These are phyloP conservation scores for Vitis riparia DNA, from an alignment of 164 flowering plant species.

Conservation along the genomic window DNA sequence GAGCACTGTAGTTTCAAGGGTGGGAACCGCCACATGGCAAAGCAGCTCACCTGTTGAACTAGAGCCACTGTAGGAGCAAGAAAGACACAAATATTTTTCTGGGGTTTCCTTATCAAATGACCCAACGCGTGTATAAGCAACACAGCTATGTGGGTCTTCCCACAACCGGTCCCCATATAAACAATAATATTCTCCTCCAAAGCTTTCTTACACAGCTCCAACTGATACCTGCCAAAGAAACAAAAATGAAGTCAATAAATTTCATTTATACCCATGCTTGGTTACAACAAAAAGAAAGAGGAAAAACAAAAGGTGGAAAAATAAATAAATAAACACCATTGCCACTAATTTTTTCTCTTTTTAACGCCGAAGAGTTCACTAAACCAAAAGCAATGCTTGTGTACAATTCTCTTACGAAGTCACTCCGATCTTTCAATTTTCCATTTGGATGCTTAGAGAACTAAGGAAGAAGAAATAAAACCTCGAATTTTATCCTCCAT, in stretches of 20 bases:
- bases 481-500: background rate
- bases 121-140: constrained; percentile 74
- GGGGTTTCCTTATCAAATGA: constrained; percentile 71
- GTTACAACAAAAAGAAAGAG: background rate
- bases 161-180: constrained; percentile 89
- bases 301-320: background rate
- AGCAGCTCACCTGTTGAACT: constrained; percentile 72
- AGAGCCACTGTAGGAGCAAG: constrained; percentile 88
- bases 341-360: too few species aligned
- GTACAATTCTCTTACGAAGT: too few species aligned
- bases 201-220: constrained; percentile 76
- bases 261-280: too few species aligned
- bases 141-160: constrained; percentile 92
- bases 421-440: background rate
- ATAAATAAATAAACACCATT: too few species aligned
- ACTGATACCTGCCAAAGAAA: constrained; percentile 61
- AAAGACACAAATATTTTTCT: constrained; percentile 69
- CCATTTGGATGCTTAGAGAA: background rate
- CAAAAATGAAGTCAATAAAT: background rate
- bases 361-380: too few species aligned
- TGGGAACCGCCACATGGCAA: background rate
- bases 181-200: constrained; percentile 78
- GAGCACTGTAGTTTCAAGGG: too few species aligned
- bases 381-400: too few species aligned
- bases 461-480: background rate